Percentiles rank a stretch among this genome's conserved stretches.
phyloP scores from a whole-genome alignment of 192 early-diverging fungal genomes.

The Umbelopsis ramanniana region DNA sequence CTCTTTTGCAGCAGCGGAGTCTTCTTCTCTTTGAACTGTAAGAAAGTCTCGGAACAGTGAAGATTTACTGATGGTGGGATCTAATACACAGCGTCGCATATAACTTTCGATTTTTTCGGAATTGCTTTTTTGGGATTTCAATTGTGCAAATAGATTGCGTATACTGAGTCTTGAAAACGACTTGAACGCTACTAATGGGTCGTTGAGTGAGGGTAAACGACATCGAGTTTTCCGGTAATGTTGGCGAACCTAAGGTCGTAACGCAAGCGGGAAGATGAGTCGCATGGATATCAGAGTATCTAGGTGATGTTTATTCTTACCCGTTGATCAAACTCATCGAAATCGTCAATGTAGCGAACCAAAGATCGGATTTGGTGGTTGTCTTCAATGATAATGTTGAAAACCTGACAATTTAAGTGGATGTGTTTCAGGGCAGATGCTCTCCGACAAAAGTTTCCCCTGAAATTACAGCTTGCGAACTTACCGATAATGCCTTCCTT shows the following conservation, averaged over 20 bases:
- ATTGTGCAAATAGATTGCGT: constrained; percentile 6
- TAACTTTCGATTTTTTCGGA: constrained; percentile 54
- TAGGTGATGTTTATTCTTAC: constrained; percentile 18
- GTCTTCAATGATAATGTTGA: constrained; percentile 45
- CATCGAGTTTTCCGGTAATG: constrained; percentile 29
- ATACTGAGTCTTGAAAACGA: constrained; percentile 17
- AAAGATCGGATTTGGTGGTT: constrained; percentile 31
- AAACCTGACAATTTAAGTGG: constrained; percentile 37
- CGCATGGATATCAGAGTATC: not conserved
- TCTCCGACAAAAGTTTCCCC: constrained; percentile 3
- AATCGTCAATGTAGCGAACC: constrained; percentile 43
- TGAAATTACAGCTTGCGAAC: constrained; percentile 1
- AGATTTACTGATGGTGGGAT: constrained; percentile 46
- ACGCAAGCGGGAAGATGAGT: not conserved
- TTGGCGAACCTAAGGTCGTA: constrained; percentile 23
- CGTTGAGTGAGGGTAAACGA: constrained; percentile 26
- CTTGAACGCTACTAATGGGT: constrained; percentile 1
- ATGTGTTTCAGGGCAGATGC: not conserved
- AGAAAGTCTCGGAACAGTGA: constrained; percentile 53
- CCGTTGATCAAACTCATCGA: constrained; percentile 44
- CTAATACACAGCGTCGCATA: constrained; percentile 42
- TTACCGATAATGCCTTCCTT: constrained; percentile 19
- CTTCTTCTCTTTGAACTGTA: constrained; percentile 52
- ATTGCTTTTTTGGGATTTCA: constrained; percentile 47
- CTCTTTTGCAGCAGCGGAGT: constrained; percentile 46